These are phyloP conservation scores for Hyphodiscus sp. DNA, from an alignment of 2,329 filamentous ascomycete species.

Conservation along the genomic window DNA sequence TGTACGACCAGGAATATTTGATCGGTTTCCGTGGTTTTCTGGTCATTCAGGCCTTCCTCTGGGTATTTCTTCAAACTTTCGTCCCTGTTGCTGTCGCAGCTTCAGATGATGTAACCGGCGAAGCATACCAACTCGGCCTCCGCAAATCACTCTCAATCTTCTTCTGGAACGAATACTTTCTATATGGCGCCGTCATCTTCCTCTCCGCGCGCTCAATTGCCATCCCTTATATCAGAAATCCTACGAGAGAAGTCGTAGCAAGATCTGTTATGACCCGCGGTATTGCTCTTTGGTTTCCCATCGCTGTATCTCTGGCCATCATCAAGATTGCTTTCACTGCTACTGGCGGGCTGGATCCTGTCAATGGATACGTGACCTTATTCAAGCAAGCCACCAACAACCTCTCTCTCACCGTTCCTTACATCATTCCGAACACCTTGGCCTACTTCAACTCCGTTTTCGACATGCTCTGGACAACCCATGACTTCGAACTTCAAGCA, in stretches of 20 bases:
- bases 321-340: conserved; percentile 32
- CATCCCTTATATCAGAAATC: conserved; percentile 35
- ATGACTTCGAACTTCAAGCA: conserved; percentile 33
- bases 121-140: conserved; percentile 34
- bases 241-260: conserved; percentile 31
- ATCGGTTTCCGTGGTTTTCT: conserved; percentile 39
- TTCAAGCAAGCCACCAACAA: conserved; percentile 35
- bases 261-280: conserved; percentile 36
- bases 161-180: conserved; percentile 38
- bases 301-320: conserved; percentile 35
- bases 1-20: conserved; percentile 28
- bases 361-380: conserved; percentile 29
- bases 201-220: conserved; percentile 37
- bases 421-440: conserved; percentile 32
- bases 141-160: conserved; percentile 39
- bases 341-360: conserved; percentile 15
- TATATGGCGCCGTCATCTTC: conserved; percentile 40
- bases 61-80: conserved; percentile 39
- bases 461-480: conserved; percentile 39
- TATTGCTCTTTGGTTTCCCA: conserved; percentile 36
- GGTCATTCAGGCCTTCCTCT: conserved; percentile 37
- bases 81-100: conserved; percentile 35
- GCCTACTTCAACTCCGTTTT: conserved; percentile 41
- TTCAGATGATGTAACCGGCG: conserved; percentile 31
- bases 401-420: conserved; percentile 30